Base-by-base conservation (phyloP, 192 early-diverging fungal genomes). In the Phycomyces blakesleeanus region DNA sequence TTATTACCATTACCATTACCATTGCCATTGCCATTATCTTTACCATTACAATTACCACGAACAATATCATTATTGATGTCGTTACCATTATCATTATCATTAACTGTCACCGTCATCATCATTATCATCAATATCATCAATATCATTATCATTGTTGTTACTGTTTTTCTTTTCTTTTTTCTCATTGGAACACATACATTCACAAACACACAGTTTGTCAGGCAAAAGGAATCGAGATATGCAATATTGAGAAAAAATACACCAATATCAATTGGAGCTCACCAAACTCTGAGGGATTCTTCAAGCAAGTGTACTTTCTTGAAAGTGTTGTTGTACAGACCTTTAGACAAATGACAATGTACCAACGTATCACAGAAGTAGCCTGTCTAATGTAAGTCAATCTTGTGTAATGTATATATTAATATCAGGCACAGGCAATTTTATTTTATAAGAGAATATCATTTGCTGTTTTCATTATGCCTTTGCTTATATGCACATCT, bases 291-390 rank as follows among this genome's bases (percentile, higher is more conserved):
- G 81, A 85, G 64, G 83, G 83, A 0, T 70, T 79, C 54, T 85
- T 83, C 57, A 85, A 85, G 39, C 64, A 78, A 37, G 82, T 85
- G 0, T 85, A 80, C 49, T 78, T 81, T 58, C 74, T 83, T 61
- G 56, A 74, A 1, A 68, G 73, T n/a, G 67, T 78, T 42, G 83
- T 85, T 7, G 76, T 85, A 5, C 83, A 85, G 54, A 79, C 80
- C 12, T 85, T 85, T 54, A 77, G 81, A 21, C 75, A 83, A 63
- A 85, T 83, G 76, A 78, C 83, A 7, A 72, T 85, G 61, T 75
- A 79, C 20, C 76, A 79, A 38, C 68, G 83, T n/a, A 76, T 85
- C 15, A 76, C 72, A 1, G 83, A 85, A 66, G 76, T 81, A 7
- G 83, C 77, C 12, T 83, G 81, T 69, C 61, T 82, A 20, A 59